Conservation (phyloP, 805 yeast species). For the Yarrowia bubula region DNA sequence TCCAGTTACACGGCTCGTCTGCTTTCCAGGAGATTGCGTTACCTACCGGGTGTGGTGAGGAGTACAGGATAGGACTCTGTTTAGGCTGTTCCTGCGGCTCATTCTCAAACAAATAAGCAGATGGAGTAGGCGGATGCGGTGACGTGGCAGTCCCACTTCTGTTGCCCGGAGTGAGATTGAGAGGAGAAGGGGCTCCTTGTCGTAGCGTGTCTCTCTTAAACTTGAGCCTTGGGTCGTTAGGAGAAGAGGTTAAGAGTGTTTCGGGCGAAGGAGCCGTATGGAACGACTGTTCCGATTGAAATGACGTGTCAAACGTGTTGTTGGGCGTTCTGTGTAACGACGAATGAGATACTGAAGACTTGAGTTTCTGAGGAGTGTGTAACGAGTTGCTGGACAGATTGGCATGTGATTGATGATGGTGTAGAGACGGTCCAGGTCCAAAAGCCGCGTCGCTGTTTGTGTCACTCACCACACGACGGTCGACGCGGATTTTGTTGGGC, state of each 20-base stretch:
- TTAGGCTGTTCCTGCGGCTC: neutral
- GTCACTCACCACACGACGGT: conserved; percentile 8
- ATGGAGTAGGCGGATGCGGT: conserved; percentile 14
- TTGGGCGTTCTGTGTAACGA: conserved; percentile 12
- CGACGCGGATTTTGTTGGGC: neutral
- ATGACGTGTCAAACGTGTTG: conserved; percentile 15
- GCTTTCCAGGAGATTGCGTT: conserved; percentile 19
- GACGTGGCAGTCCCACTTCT: neutral
- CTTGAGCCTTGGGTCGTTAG: neutral
- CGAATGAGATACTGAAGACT: neutral
- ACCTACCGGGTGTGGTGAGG: conserved; percentile 3
- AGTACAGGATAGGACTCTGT: conserved; percentile 15
- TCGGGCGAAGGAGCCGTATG: conserved; percentile 23
- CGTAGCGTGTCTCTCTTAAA: neutral
- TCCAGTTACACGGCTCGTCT: conserved; percentile 63
- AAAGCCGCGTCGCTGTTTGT: neutral
- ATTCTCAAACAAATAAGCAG: conserved; percentile 4
- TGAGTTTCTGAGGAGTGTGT: neutral
- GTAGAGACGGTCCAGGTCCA: neutral
- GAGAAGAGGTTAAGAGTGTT: neutral
- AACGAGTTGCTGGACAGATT: neutral
- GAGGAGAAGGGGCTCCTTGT: neutral
- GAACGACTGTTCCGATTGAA: conserved; percentile 16
- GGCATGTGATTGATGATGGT: neutral
- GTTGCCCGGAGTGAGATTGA: conserved; percentile 2